A percentile compares a stretch with the other conserved stretches of the same genome.
Evolutionary conservation across 1,139 yeast genomes (phyloP).

Genomic region (Suhomyces bribrorum): DNA sequence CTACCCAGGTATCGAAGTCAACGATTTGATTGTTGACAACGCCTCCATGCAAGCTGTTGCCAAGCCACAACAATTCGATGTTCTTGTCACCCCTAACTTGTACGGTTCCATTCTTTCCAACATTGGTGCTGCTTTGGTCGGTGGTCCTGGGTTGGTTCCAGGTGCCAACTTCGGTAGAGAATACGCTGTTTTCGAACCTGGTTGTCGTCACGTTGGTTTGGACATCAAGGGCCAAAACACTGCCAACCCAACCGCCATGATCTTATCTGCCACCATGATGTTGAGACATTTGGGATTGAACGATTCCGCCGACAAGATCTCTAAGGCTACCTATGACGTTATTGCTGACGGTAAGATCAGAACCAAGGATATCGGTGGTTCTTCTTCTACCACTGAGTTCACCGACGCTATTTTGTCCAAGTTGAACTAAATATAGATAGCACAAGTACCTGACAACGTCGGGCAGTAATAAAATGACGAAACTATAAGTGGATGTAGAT

Average conservation of each 20-base stretch:
- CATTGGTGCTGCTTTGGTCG: slow-evolving; percentile 97
- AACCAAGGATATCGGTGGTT: slow-evolving; percentile 89
- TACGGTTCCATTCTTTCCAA: slow-evolving; percentile 97
- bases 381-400: slow-evolving; percentile 86
- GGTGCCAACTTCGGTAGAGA: slow-evolving; percentile 99
- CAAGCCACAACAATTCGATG: slow-evolving; percentile 96
- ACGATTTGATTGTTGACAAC: slow-evolving; percentile 96
- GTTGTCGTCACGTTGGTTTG: slow-evolving; percentile 98
- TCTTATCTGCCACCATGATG: slow-evolving; percentile 85
- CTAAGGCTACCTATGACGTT: slow-evolving; percentile 86
- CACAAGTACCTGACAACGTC: too few relatives aligned
- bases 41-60: slow-evolving; percentile 99
- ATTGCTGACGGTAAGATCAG: slow-evolving; percentile 80
- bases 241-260: slow-evolving; percentile 98
- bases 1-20: slow-evolving; percentile 81
- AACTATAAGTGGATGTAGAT: too few relatives aligned
- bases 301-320: slow-evolving; percentile 78
- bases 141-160: slow-evolving; percentile 98
- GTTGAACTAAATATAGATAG: slow-evolving; percentile 39
- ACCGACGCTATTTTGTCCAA: slow-evolving; percentile 79
- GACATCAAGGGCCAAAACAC: slow-evolving; percentile 92
- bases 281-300: slow-evolving; percentile 93
- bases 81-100: slow-evolving; percentile 95
- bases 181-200: slow-evolving; percentile 98
- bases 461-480: neutral